Conservation (phyloP, 2,329 filamentous ascomycete genomes). For the Diaporthe ampelina region DNA sequence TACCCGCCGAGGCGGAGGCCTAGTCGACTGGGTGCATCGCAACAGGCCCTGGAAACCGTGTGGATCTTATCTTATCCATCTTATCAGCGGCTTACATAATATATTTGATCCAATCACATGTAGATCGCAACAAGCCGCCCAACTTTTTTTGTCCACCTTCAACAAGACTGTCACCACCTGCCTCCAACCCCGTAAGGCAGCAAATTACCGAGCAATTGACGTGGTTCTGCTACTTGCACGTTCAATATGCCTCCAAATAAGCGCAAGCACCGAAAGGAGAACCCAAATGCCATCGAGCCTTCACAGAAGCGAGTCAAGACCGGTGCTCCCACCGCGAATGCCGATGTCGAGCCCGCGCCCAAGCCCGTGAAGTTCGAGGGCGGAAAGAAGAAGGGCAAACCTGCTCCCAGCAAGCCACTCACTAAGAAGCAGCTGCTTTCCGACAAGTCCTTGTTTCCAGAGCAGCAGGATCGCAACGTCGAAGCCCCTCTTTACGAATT, state of each 20-base stretch:
- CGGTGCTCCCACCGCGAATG: conserved; percentile 42
- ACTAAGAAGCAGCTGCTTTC: conserved; percentile 51
- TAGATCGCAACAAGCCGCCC: conserved; percentile 26
- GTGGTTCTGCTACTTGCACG: neutral
- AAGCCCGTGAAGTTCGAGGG: conserved; percentile 43
- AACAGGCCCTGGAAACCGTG: neutral
- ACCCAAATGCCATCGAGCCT: conserved; percentile 39
- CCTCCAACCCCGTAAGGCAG: neutral
- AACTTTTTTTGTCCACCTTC: conserved; percentile 34
- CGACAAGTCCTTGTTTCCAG: conserved; percentile 64
- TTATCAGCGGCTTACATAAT: conserved; percentile 35
- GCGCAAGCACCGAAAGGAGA: conserved; percentile 42
- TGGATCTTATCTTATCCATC: conserved; percentile 24
- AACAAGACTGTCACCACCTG: neutral
- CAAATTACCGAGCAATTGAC: neutral
- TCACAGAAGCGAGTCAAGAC: conserved; percentile 45
- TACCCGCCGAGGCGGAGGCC: too few species aligned
- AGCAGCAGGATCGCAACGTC: conserved; percentile 68
- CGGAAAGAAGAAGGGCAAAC: conserved; percentile 39
- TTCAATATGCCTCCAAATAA: conserved; percentile 39
- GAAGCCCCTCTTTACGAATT: conserved; percentile 73
- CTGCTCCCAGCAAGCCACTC: conserved; percentile 39
- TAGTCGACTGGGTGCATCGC: too few species aligned
- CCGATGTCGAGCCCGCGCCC: conserved; percentile 39
- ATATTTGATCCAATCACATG: conserved; percentile 24